Percentiles rank a stretch among this genome's conserved stretches.
Evolutionary conservation across 129 eudicot species (phyloP).

Genomic region (Helianthus tuberosus): DNA sequence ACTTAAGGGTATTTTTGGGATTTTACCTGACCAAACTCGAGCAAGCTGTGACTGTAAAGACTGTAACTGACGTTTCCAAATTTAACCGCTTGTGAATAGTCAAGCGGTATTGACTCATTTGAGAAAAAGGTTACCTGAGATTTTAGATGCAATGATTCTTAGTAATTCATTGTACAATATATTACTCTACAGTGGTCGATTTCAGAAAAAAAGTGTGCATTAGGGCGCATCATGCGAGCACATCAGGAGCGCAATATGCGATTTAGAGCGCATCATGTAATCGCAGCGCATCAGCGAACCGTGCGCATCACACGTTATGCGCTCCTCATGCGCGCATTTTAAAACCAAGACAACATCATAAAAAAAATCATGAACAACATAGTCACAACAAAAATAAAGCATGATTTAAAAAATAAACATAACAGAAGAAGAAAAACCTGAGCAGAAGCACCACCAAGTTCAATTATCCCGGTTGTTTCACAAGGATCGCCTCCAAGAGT

Average conservation of each 20-base stretch:
- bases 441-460: constrained; percentile 99
- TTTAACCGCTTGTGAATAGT: constrained; percentile 59
- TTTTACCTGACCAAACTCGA: constrained; percentile 92
- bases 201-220: too few relatives aligned
- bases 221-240: too few relatives aligned
- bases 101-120: constrained; percentile 72
- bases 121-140: constrained; percentile 90
- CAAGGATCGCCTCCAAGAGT: constrained; percentile 85
- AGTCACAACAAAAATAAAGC: constrained; percentile 1
- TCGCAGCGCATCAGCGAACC: too few relatives aligned
- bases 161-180: neutral
- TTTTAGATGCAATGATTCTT: constrained; percentile 8
- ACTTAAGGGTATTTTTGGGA: neutral
- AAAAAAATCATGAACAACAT: neutral
- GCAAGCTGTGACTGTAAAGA: constrained; percentile 96
- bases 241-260: too few relatives aligned
- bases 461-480: constrained; percentile 92
- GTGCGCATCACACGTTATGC: too few relatives aligned
- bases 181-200: too few relatives aligned
- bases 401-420: neutral
- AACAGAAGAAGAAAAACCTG: constrained; percentile 60
- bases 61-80: constrained; percentile 78
- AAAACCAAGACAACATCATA: too few relatives aligned
- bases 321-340: neutral
- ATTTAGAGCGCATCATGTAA: too few relatives aligned